Evolutionary conservation across 2,329 filamentous ascomycete genomes (phyloP).

Genomic region (Sphaerostilbella broomeana): DNA sequence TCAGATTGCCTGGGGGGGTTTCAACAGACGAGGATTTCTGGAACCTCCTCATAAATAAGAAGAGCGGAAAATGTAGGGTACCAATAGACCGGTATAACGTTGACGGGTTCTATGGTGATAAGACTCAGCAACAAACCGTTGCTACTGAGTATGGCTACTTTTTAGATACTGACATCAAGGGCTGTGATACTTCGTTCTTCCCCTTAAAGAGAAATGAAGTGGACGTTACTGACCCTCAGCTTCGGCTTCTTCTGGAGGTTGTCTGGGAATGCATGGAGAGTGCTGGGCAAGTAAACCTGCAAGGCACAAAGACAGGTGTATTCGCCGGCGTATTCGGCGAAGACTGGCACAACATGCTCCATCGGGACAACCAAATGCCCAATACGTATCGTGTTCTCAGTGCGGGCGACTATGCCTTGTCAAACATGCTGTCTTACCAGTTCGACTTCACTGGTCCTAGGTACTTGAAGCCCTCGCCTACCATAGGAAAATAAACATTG

Average conservation of each 20-base stretch:
- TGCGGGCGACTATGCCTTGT: slow-evolving; percentile 20
- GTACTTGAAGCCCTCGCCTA: too few relatives aligned
- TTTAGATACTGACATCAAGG: slow-evolving; percentile 19
- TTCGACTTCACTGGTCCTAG: slow-evolving; percentile 29
- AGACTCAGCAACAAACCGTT: too few relatives aligned
- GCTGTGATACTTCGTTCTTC: slow-evolving; percentile 28
- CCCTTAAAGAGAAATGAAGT: slow-evolving; percentile 23
- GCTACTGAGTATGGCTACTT: slow-evolving; percentile 27
- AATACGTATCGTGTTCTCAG: too few relatives aligned
- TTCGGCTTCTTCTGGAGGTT: slow-evolving; percentile 23
- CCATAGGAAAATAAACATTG: too few relatives aligned
- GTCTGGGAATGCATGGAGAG: slow-evolving; percentile 22
- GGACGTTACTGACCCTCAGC: slow-evolving; percentile 26
- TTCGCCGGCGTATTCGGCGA: slow-evolving; percentile 27
- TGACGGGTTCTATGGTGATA: too few relatives aligned
- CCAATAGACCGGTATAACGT: not conserved
- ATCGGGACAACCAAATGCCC: too few relatives aligned
- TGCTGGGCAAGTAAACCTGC: slow-evolving; percentile 21
- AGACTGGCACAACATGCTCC: slow-evolving; percentile 23
- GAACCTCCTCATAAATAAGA: not conserved
- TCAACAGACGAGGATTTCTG: not conserved
- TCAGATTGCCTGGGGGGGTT: not conserved
- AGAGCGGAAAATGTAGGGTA: not conserved
- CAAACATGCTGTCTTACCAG: slow-evolving; percentile 30
- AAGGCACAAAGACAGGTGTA: slow-evolving; percentile 22